phyloP scores from a whole-genome alignment of 2,329 filamentous ascomycete genomes.

The Cladorrhinum sp. region DNA sequence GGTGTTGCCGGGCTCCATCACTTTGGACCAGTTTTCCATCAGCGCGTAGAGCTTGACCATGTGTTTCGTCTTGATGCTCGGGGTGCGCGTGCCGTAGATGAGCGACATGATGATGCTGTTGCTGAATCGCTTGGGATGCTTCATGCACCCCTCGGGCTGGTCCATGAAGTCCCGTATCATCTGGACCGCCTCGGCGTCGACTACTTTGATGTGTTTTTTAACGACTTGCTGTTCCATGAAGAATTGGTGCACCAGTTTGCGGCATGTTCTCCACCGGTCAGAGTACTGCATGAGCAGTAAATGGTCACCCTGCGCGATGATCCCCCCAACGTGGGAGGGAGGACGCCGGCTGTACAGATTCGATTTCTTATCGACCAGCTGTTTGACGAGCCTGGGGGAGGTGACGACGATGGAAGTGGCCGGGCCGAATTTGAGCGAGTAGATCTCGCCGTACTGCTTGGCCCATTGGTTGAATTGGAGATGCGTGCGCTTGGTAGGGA shows the following conservation, averaged over 20 bases:
- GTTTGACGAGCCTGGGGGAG: conserved; percentile 38
- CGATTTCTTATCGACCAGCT: conserved; percentile 44
- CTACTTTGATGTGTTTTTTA: conserved; percentile 39
- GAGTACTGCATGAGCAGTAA: conserved; percentile 43
- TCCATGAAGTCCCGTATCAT: conserved; percentile 44
- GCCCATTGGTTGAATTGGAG: conserved; percentile 41
- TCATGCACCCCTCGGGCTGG: conserved; percentile 42
- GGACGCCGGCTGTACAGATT: conserved; percentile 43
- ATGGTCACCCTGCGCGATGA: conserved; percentile 47
- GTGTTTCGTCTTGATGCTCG: conserved; percentile 32
- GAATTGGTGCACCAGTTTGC: conserved; percentile 44
- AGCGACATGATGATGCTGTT: conserved; percentile 48
- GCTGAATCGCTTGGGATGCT: conserved; percentile 45
- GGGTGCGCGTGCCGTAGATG: conserved; percentile 37
- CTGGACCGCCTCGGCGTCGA: conserved; percentile 47
- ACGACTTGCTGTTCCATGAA: conserved; percentile 45
- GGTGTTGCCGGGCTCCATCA: conserved; percentile 46
- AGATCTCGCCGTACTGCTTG: conserved; percentile 41
- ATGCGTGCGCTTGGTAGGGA: conserved; percentile 29
- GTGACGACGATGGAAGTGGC: conserved; percentile 41
- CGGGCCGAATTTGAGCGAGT: conserved; percentile 40
- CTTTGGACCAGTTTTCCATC: conserved; percentile 42
- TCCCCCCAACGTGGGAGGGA: conserved; percentile 39
- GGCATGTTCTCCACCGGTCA: conserved; percentile 42
- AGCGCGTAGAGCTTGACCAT: conserved; percentile 39